Conservation (phyloP, 176 grass and related monocot species). For the Carex littledalei region DNA sequence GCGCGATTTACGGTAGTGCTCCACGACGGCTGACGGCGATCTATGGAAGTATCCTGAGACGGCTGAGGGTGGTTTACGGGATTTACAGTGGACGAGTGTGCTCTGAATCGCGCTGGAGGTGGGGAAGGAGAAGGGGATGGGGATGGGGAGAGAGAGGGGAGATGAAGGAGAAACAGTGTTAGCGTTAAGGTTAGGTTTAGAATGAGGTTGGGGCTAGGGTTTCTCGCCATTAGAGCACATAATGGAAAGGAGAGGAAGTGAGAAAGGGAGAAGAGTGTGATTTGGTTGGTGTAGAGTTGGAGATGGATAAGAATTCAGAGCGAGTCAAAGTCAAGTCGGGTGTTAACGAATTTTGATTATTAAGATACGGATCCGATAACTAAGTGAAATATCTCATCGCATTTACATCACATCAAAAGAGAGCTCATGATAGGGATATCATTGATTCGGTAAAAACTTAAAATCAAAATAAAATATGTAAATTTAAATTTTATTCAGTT, state of each 20-base stretch:
- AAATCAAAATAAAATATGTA: too few relatives aligned
- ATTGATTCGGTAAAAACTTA: too few relatives aligned
- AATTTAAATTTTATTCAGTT: too few relatives aligned
- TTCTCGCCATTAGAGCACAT: not conserved
- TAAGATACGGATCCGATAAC: not conserved
- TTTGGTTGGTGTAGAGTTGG: not conserved
- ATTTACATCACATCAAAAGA: not conserved
- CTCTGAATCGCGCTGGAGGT: not conserved
- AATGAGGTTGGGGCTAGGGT: not conserved
- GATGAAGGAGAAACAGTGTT: not conserved
- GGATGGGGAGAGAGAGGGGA: not conserved
- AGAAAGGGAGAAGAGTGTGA: not conserved
- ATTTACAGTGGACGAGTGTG: not conserved
- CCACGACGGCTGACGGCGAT: too few relatives aligned
- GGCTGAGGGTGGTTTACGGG: not conserved
- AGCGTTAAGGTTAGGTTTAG: not conserved
- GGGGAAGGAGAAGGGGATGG: not conserved
- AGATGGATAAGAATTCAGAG: not conserved
- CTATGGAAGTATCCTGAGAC: too few relatives aligned
- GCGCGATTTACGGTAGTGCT: too few relatives aligned
- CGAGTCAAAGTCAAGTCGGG: not conserved
- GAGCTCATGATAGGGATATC: too few relatives aligned
- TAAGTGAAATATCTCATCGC: not conserved
- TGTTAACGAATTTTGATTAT: not conserved
- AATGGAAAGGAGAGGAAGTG: not conserved